Conservation (phyloP, 768 basidiomycete species). For the Galerina marginata region DNA sequence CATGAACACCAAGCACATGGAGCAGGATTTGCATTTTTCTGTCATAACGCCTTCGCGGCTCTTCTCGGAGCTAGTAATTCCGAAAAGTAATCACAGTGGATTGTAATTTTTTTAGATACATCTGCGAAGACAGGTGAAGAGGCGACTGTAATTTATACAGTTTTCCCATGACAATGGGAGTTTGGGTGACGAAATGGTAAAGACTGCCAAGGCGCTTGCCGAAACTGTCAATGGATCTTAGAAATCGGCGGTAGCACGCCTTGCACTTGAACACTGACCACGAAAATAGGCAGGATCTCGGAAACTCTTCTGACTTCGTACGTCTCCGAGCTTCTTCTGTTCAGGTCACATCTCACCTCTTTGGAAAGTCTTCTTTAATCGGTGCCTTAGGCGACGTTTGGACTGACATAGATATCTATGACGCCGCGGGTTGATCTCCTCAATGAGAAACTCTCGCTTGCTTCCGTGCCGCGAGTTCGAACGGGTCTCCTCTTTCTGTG, state of each 20-base stretch:
- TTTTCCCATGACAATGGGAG: not conserved
- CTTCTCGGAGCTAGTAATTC: no score
- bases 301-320: constrained; percentile 17
- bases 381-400: constrained; percentile 22
- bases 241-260: constrained; percentile 17
- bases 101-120: no score
- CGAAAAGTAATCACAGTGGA: no score
- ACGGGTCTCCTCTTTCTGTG: no score
- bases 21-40: no score
- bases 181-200: not conserved
- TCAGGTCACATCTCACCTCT: constrained; percentile 22
- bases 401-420: constrained; percentile 16
- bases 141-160: no score
- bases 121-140: no score
- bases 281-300: constrained; percentile 25
- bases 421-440: constrained; percentile 22
- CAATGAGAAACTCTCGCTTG: constrained; percentile 9
- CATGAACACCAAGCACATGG: no score
- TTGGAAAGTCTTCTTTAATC: constrained; percentile 24
- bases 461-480: not conserved
- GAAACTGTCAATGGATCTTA: not conserved
- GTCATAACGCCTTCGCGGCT: no score
- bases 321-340: constrained; percentile 17
- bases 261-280: constrained; percentile 7
- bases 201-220: not conserved